Evolutionary conservation across 108 stramenopile genomes (phyloP).

Genomic region (Pseudonitzschia pungens): DNA sequence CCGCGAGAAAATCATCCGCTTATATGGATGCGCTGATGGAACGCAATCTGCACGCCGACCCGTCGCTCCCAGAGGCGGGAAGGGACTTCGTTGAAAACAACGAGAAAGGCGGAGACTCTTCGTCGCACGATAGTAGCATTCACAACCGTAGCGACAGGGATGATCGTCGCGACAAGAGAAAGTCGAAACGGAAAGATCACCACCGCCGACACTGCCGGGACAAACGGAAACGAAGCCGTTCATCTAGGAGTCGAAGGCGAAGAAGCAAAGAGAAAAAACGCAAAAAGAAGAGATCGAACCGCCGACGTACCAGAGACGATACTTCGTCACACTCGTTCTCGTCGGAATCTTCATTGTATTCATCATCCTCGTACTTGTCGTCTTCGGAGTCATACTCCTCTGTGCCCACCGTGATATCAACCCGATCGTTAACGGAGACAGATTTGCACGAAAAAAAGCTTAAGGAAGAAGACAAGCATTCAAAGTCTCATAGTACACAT

Average conservation of each 20-base stretch:
- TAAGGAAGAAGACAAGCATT: background rate
- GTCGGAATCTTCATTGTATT: background rate
- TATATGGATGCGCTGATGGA: constrained; percentile 31
- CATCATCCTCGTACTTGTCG: background rate
- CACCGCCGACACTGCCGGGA: background rate
- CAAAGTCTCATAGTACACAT: background rate
- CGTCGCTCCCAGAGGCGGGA: background rate
- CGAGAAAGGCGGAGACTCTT: background rate
- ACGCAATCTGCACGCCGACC: constrained; percentile 12
- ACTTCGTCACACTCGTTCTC: constrained; percentile 1
- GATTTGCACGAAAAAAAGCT: background rate
- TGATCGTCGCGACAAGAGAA: background rate
- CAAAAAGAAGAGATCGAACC: constrained; percentile 9
- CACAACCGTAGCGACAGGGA: background rate
- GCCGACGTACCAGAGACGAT: constrained; percentile 4
- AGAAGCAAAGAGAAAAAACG: constrained; percentile 15
- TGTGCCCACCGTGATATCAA: background rate
- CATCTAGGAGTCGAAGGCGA: constrained; percentile 7
- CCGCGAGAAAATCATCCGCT: constrained; percentile 20
- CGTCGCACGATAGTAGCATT: background rate
- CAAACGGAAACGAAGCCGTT: too few relatives aligned
- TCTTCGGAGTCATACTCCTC: background rate
- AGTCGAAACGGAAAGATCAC: background rate
- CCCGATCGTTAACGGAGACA: background rate
- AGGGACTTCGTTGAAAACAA: background rate